Evolutionary conservation across 1,284 basidiomycete genomes (phyloP), one percentile per base, ranked within the genome.

Genomic region (Meripilus lineatus): DNA sequence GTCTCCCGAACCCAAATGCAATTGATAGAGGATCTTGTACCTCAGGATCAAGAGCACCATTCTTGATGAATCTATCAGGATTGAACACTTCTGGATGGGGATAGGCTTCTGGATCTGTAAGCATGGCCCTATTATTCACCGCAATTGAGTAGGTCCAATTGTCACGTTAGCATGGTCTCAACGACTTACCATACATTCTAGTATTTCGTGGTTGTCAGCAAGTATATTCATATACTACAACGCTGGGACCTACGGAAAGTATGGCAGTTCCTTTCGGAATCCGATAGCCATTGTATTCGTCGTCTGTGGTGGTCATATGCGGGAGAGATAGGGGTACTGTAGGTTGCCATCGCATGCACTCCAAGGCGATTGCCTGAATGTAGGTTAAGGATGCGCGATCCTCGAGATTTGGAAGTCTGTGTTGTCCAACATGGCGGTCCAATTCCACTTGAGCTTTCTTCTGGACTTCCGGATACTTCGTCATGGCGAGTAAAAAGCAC

Each of bases 171-270:
- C n/a, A n/a, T n/a, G n/a, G n/a, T n/a, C 6, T 11, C 10, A 13
- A 6, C 6, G 6, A 35, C 42, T 5, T 25, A 44, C 42, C 42
- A 44, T 5, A 33, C n/a, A 22, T 44, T 44, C 25, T 11, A 15
- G 25, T 13, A 18, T 15, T 7, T 17, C 8, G n/a, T 10, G 8
- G 17, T 10, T 36, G 8, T 15, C 10, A 15, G 11, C 11, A 10
- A 21, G 20, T 8, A 15, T 17, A 17, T 36, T 10, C 10, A 36
- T 21, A 8, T 36, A 8, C 20, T 36, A 24, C 32, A 44, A 14
- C 14, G 32, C n/a, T 44, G 8, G 10, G 58, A 54, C 28, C 10
- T 7, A 22, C 13, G 8, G 21, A n/a, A 30, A 74, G 50, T 13
- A 38, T 15, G 10, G 24, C 22, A 11, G 37, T 21, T 11, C 37